Base-by-base conservation (phyloP, 768 basidiomycete genomes). In the Suillus subalutaceus region DNA sequence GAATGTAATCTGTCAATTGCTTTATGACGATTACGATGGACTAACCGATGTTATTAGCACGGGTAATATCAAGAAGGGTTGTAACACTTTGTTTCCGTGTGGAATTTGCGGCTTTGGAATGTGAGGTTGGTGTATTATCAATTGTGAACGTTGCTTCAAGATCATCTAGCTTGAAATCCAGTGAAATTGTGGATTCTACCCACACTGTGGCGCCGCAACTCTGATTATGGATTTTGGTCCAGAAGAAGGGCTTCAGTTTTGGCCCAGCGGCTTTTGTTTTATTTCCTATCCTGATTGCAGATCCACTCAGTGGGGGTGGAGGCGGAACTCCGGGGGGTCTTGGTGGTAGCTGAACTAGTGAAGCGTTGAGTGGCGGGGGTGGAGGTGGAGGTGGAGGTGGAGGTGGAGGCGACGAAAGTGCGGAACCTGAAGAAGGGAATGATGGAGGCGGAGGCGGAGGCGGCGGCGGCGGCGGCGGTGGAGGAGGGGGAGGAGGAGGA, bases 231-330 rank as follows among this genome's bases (percentile, higher is more conserved):
- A 96, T 67, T 70, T 97, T 96, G 68, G 88, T 90, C 95, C 96
- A 97, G 75, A 94, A 94, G 80, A 97, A 95, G 2, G 96, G 92
- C 75, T 91, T 90, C 62, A 93, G 74, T 57, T 85, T 84, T n/a
- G 89, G 87, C 15, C 80, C 81, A 32, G 72, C 69, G 9, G 73
- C 67, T 67, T 79, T 83, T 30, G 71, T 67, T 62, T 75, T 80
- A 46, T 66, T 69, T 43, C 71, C 74, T 38, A 74, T 72, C 64
- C 73, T 76, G 66, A 79, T 80, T 10, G 78, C 75, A 18, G 79
- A 60, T 13, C 59, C 65, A 26, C 26, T 46, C 32, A 44, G n/a
- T 38, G 70, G 76, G 40, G 70, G 77, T 18, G 67, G 75, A 3
- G 68, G 78, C 3, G 75, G 73, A 1, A 75, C 78, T 26, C 80